Percentiles rank a stretch among this genome's conserved stretches.
Conservation (phyloP, 108 stramenopile genomes). For the Stephanodiscus triporus region DNA sequence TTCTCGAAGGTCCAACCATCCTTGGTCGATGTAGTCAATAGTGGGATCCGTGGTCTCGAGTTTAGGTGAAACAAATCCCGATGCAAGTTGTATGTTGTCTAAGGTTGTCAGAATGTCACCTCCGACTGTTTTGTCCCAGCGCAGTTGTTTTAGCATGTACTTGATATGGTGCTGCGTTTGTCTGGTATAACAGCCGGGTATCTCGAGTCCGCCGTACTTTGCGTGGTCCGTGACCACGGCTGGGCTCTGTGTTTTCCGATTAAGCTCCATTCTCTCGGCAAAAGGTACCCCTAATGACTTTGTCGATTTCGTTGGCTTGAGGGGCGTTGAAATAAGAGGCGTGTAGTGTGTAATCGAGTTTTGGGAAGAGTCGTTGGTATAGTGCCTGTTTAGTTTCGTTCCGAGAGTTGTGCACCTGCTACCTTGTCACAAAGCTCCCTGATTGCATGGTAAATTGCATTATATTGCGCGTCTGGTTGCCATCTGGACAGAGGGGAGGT, state of each 20-base stretch:
- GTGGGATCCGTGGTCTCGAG: neutral
- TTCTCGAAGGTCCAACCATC: no score
- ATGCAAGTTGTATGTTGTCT: neutral
- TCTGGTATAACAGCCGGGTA: neutral
- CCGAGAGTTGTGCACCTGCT: no score
- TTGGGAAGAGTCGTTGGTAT: neutral
- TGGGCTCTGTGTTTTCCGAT: constrained; percentile 4
- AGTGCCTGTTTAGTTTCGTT: neutral
- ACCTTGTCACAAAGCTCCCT: no score
- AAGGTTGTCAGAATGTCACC: constrained; percentile 8
- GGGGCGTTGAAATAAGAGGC: neutral
- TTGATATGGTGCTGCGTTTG: constrained; percentile 4
- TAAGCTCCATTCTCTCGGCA: neutral
- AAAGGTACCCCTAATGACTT: neutral
- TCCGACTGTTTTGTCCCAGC: constrained; percentile 19
- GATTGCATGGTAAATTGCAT: no score
- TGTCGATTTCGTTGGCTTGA: neutral
- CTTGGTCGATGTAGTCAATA: neutral
- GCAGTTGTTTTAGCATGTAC: neutral
- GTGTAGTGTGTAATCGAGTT: neutral
- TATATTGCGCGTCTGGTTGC: constrained; percentile 5
- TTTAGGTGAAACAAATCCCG: neutral
- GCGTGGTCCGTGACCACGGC: neutral
- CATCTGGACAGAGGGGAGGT: constrained; percentile 13
- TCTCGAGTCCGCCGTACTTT: constrained; percentile 17